These are phyloP conservation scores for Heracleum sosnowskyi DNA, from an alignment of 129 eudicot genomes.

Conservation along the genomic window DNA sequence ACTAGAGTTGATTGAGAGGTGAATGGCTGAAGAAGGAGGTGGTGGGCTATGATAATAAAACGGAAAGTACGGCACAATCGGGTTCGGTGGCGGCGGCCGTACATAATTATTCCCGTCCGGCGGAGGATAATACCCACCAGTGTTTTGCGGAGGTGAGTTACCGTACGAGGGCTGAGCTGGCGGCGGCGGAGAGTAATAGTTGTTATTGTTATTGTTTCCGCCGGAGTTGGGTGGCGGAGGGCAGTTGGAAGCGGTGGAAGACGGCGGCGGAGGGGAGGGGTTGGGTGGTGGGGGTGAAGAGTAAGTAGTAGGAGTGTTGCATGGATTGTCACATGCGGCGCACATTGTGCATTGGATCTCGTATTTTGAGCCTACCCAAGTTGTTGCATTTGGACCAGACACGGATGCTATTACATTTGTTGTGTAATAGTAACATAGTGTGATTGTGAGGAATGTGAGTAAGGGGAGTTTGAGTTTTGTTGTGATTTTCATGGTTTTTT, in stretches of 20 bases:
- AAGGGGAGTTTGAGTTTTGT: not conserved
- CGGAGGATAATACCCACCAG: slow-evolving; percentile 25
- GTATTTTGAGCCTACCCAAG: slow-evolving; percentile 67
- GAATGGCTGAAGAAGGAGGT: slow-evolving; percentile 30
- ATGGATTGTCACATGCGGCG: slow-evolving; percentile 83
- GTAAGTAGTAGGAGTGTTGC: slow-evolving; percentile 19
- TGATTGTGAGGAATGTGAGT: not conserved
- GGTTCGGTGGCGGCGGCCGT: slow-evolving; percentile 84
- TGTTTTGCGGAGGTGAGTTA: slow-evolving; percentile 27
- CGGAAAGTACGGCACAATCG: slow-evolving; percentile 87
- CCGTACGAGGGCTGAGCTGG: slow-evolving; percentile 25
- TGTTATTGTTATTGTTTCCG: not conserved
- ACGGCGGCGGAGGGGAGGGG: slow-evolving; percentile 28
- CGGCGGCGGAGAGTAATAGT: slow-evolving; percentile 41
- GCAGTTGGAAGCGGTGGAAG: slow-evolving; percentile 58
- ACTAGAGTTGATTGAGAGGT: slow-evolving; percentile 8
- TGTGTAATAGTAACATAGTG: not conserved
- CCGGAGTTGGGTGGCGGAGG: slow-evolving; percentile 29
- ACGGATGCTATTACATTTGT: not conserved
- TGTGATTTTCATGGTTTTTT: not conserved
- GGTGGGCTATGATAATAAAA: slow-evolving; percentile 80
- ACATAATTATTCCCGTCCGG: slow-evolving; percentile 26
- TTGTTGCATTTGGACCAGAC: slow-evolving; percentile 11
- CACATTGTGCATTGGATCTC: slow-evolving; percentile 89
- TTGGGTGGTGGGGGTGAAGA: slow-evolving; percentile 28